These are phyloP conservation scores for Russula sp. DNA, from an alignment of 768 basidiomycete genomes.

Conservation along the genomic window DNA sequence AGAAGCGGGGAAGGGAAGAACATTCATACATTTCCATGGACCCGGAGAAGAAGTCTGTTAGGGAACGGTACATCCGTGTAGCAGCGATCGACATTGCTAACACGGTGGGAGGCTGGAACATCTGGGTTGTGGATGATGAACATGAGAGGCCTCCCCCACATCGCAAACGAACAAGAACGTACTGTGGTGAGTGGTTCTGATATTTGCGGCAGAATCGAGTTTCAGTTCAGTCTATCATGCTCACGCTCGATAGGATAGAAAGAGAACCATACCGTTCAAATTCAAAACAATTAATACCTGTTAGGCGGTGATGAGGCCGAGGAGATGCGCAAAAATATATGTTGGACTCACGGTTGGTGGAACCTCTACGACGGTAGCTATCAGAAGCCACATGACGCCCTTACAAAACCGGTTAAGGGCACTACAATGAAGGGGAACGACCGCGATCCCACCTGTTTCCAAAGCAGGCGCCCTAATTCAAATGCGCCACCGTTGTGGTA, in stretches of 20 bases:
- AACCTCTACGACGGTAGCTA: background rate
- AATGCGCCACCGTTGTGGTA: background rate
- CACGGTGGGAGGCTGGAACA: background rate
- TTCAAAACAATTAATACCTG: background rate
- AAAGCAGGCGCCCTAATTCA: background rate
- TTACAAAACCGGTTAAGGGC: background rate
- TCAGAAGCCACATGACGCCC: background rate
- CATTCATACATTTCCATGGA: too few species aligned
- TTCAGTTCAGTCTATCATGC: background rate
- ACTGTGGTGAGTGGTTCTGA: background rate
- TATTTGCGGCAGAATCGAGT: background rate
- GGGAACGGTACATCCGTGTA: constrained; percentile 4
- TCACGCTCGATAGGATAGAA: background rate
- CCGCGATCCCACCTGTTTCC: background rate
- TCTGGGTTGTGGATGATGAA: background rate
- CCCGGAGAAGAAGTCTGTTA: too few species aligned
- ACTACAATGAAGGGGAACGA: background rate
- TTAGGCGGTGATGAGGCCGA: background rate
- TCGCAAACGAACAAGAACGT: background rate
- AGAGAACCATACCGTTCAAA: background rate
- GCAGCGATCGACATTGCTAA: constrained; percentile 2
- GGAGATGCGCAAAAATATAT: background rate
- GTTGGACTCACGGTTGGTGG: background rate
- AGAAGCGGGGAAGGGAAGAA: too few species aligned
- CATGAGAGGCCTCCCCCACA: background rate